Evolutionary conservation across 192 early-diverging fungal genomes (phyloP).

Genomic region (Geosiphon pyriformis): DNA sequence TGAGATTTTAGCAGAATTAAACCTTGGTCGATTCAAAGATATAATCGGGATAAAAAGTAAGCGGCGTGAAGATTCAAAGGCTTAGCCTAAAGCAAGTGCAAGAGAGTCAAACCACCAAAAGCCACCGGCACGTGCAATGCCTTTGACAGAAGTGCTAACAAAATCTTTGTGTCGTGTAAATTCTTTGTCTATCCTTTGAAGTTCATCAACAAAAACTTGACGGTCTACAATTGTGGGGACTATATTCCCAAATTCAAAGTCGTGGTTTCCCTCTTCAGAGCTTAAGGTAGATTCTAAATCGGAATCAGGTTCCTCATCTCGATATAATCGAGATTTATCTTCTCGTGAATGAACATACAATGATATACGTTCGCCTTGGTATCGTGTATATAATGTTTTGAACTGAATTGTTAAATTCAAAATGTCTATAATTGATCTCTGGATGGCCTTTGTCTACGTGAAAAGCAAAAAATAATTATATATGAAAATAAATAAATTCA

Average conservation of each 20-base stretch:
- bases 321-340: not conserved
- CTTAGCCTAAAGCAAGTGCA: constrained; percentile 20
- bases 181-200: constrained; percentile 19
- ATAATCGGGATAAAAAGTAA: too few relatives aligned
- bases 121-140: constrained; percentile 14
- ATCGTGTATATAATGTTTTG: constrained; percentile 16
- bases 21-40: too few relatives aligned
- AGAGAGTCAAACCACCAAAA: constrained; percentile 25
- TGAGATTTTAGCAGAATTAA: too few relatives aligned
- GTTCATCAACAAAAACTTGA: constrained; percentile 12
- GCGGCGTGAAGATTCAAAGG: too few relatives aligned
- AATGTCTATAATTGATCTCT: constrained; percentile 15
- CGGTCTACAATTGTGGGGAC: constrained; percentile 8
- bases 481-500: not conserved
- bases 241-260: not conserved
- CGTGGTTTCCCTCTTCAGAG: constrained; percentile 7
- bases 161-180: constrained; percentile 25
- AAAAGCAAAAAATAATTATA: not conserved
- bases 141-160: constrained; percentile 15
- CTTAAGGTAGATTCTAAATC: constrained; percentile 1
- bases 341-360: constrained; percentile 14
- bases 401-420: constrained; percentile 19
- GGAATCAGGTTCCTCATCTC: constrained; percentile 8
- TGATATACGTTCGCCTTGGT: constrained; percentile 11
- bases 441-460: constrained; percentile 6